Evolutionary conservation across 306 rosid species (phyloP), one percentile per base, ranked within the genome.

Genomic region (Rosa chinensis): DNA sequence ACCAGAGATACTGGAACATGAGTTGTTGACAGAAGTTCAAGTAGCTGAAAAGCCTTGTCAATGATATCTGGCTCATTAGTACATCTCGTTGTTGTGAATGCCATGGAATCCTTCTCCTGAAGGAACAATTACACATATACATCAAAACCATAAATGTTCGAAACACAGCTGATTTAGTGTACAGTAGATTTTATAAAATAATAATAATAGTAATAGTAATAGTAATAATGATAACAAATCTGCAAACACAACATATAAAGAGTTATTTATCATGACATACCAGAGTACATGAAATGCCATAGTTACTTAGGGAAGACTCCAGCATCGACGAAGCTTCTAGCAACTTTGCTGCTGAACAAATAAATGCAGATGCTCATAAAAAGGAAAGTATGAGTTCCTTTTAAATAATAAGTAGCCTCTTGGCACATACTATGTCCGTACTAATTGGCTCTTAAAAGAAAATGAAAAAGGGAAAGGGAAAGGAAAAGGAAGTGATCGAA

Each of bases 1-100:
- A 56, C 63, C 63, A 56, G 10, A 56, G 63, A 56, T 7, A n/a
- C 63, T 56, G 63, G 63, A 56, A n/a, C 63, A 56, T 56, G 63
- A 56, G 28, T 56, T 56, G 63, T 56, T n/a, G 63, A 56, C 63
- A 56, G 2, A 8, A 56, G 63, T n/a, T 56, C 63, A 3, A 56
- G 63, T 0, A 56, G 11, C 28, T 56, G 28, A 12, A 28, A 56
- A 1, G 23, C 63, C 63, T 56, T 56, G 63, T n/a, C 28, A n/a
- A 56, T 56, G 63, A n/a, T 56, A 56, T 7, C 58, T 17, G 62
- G 10, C 0, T 55, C 25, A 13, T 20, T 2, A 5, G 63, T 20
- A 20, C 63, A 6, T 20, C 28, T n/a, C 1, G 5, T 20, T n/a
- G 63, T 18, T 0, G 12, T 6, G 4, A 56, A 8, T 56, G 63